Evolutionary conservation across 768 basidiomycete species (phyloP), one percentile per base, ranked within the genome.

Genomic region (Boletus reticulatus): DNA sequence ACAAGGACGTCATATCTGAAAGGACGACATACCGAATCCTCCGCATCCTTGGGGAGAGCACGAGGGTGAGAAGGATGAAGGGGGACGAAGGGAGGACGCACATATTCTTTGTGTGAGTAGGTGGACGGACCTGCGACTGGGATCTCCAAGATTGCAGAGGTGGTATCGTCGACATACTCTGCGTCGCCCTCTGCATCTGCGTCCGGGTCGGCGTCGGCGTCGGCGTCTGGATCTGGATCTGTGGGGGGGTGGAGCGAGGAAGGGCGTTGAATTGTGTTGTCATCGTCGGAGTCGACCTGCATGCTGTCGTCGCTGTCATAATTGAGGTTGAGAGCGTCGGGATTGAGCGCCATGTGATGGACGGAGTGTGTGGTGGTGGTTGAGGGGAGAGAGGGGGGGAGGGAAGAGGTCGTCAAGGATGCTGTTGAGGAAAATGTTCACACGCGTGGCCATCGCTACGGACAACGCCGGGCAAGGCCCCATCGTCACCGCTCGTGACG

Each of bases 261-360:
- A 24, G 61, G 41, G 4, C 16, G 55, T 7, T 58, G 24, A 37
- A 53, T 32, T 31, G 57, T 55, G 22, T 56, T 61, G 72, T 80
- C 78, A 59, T 71, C 64, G 68, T 82, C 82, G 56, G 82, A 83
- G 78, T 89, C 87, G 73, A 88, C 72, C 67, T 86, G 80, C 88
- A 89, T 89, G 68, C 84, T 82, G 64, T 84, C 75, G 57, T 77
- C 76, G 59, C 73, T 74, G 73, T 69, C 68, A 43, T 84, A 86
- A 72, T 76, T 75, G 70, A 83, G 72, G 73, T 76, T 77, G 70
- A 83, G 81, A 62, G 76, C 75, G 64, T 73, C 73, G 64, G 72
- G 63, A 48, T 59, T 66, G 69, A 64, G 71, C 70, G 72, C 67
- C 72, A 75, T 73, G 63, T 31, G 56, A 55, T 31, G 72, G 55